phyloP scores from a whole-genome alignment of 129 eudicot species.

The Centaurea solstitialis region DNA sequence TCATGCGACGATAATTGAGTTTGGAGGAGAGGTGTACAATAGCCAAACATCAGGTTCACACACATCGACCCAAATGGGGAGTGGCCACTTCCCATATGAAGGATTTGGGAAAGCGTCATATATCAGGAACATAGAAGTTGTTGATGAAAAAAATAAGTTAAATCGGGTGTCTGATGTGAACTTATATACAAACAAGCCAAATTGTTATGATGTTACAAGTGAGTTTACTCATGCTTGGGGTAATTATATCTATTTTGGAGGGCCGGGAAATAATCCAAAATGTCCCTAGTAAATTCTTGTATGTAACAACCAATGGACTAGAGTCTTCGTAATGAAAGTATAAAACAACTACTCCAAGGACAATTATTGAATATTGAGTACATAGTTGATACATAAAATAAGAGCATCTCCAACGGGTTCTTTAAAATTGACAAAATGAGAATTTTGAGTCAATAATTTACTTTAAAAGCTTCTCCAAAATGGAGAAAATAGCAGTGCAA shows the following conservation, averaged over 20 bases:
- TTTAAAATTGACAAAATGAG: too few species aligned
- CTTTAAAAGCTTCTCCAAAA: too few species aligned
- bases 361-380: too few species aligned
- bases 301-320: not conserved
- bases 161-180: not conserved
- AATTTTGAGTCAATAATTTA: too few species aligned
- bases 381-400: too few species aligned
- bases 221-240: slow-evolving; percentile 15
- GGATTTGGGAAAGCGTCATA: slow-evolving; percentile 25
- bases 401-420: too few species aligned
- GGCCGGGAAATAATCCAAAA: slow-evolving; percentile 20
- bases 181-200: not conserved
- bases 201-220: slow-evolving; percentile 11
- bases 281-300: not conserved
- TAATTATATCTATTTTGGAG: slow-evolving; percentile 25
- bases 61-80: slow-evolving; percentile 33
- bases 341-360: not conserved
- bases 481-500: too few species aligned
- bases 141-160: not conserved
- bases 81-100: slow-evolving; percentile 26
- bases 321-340: too few species aligned
- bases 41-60: not conserved
- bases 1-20: slow-evolving; percentile 1
- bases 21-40: slow-evolving; percentile 19
- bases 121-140: slow-evolving; percentile 19